phyloP scores from a whole-genome alignment of 2,329 filamentous ascomycete genomes.

The Didymella pomorum region DNA sequence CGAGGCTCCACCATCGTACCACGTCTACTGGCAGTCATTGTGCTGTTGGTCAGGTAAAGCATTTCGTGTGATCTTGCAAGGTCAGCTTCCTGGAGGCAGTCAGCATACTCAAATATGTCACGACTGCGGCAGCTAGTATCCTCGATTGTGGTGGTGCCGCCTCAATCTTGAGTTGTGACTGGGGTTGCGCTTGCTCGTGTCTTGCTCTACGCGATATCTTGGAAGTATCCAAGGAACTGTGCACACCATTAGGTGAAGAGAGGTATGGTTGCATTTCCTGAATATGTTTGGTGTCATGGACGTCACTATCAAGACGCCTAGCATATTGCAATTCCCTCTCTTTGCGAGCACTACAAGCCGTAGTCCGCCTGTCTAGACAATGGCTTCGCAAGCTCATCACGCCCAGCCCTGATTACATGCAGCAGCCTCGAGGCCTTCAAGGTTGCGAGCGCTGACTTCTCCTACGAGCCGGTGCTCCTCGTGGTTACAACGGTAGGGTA shows the following conservation, averaged over 20 bases:
- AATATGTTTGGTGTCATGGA: not conserved
- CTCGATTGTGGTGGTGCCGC: not conserved
- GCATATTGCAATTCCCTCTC: not conserved
- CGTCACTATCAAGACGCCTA: not conserved
- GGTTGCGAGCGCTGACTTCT: not conserved
- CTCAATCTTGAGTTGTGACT: not conserved
- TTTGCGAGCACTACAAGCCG: not conserved
- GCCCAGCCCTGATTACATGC: not conserved
- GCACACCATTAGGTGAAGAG: not conserved
- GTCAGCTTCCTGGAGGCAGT: not conserved
- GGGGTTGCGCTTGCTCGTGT: not conserved
- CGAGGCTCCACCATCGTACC: not conserved
- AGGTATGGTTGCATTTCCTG: not conserved
- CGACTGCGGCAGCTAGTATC: not conserved
- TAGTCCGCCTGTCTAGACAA: not conserved
- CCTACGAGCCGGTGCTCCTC: conserved; percentile 13
- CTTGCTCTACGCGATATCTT: not conserved
- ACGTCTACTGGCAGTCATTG: not conserved
- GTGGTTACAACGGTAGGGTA: conserved; percentile 53
- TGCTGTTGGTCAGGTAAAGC: not conserved
- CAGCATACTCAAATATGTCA: not conserved
- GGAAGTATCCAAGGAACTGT: not conserved
- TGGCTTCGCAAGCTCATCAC: not conserved
- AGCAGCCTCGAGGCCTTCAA: not conserved
- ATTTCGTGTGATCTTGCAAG: too few species aligned